Evolutionary conservation across 176 grass and related monocot species (phyloP).

Genomic region (Thalia dealbata): DNA sequence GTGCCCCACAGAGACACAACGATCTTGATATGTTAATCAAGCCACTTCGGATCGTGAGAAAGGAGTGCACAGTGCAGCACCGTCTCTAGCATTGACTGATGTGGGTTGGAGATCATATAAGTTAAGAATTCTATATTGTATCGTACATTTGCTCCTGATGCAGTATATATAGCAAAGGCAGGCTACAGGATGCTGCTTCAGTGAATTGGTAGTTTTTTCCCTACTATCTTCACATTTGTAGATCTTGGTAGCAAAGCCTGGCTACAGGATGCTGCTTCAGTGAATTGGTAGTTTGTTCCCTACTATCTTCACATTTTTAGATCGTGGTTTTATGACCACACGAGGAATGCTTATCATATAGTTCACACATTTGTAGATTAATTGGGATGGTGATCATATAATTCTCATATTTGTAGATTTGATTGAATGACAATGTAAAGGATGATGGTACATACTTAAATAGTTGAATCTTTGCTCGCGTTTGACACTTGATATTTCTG

Average conservation of each 20-base stretch:
- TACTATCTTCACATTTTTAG: too few species aligned
- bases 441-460: too few species aligned
- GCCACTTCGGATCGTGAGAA: slow-evolving; percentile 68
- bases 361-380: too few species aligned
- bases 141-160: not conserved
- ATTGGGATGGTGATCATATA: too few species aligned
- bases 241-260: not conserved
- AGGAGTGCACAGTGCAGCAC: slow-evolving; percentile 11
- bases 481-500: too few species aligned
- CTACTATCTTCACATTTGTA: not conserved
- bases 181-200: not conserved
- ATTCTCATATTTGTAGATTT: too few species aligned
- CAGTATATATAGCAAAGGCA: too few species aligned
- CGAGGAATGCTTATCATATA: not conserved
- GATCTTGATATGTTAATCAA: slow-evolving; percentile 67
- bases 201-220: not conserved
- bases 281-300: too few species aligned
- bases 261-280: too few species aligned
- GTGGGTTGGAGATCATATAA: slow-evolving; percentile 17
- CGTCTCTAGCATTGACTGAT: slow-evolving; percentile 16
- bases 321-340: not conserved
- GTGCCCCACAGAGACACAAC: slow-evolving; percentile 32
- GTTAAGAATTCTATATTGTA: slow-evolving; percentile 1
- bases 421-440: too few species aligned
- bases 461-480: too few species aligned